Base-by-base conservation (phyloP, 352 stramenopile genomes). In the Pythium guiyangense region DNA sequence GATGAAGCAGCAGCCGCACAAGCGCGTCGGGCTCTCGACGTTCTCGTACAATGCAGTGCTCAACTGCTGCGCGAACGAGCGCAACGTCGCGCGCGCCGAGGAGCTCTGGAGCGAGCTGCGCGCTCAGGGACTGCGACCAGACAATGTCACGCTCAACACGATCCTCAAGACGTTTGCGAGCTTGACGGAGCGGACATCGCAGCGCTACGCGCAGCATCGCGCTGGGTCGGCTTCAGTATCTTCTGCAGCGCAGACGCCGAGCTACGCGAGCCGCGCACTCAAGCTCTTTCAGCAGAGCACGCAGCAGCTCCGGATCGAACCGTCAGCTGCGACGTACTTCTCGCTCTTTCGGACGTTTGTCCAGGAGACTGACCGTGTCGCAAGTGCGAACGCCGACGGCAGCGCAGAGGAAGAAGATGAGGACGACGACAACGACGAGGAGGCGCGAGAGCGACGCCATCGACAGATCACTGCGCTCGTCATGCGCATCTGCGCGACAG, bases 301-400 rank as follows among this genome's bases (percentile, higher is more conserved):
- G 3, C 25, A 47, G 5, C 64, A 48, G 10, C 22, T 53, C 29
- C 62, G 59, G 14, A 29, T 74, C 15, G 63, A 66, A 39, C 56
- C 66, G 22, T 64, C 50, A 3, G 67, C 54, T 4, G 67, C 63
- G 18, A 88, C 62, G 29, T 69, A 81, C 62, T 86, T 77, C 35
- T 72, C 60, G 40, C 57, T 88, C 17, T 80, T 88, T 46, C 74
- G 75, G 1, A 54, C 79, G 5, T 88, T 87, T 57, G 50, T 73
- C 29, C 69, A 65, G 6, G 80, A 79, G 1, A 62, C 76, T 3
- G 68, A 79, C 45, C 40, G 29, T 0, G 22, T 64, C 8, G 54
- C 48, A 3, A 34, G 34, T n/a, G 34, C 47, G 22, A 27, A 25
- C 18, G 37, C 10, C 2, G 39, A 22, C 34, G 37, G 6, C 18